Evolutionary conservation across 2,329 filamentous ascomycete genomes (phyloP).

Genomic region (Escovopsis sp.): DNA sequence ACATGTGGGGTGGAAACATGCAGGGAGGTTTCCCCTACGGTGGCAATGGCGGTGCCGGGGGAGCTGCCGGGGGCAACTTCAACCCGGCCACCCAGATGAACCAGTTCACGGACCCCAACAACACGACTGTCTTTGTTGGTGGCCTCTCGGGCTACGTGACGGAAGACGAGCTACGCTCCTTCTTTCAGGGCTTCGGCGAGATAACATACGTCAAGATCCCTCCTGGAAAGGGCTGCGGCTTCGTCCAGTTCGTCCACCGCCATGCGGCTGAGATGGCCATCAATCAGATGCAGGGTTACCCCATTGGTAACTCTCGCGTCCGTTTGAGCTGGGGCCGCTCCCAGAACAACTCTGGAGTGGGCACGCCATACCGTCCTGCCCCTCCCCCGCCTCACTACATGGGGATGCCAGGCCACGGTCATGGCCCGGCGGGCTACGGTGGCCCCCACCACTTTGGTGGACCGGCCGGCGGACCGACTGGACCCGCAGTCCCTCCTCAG

Average conservation of each 20-base stretch:
- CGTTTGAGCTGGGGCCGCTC: constrained; percentile 94
- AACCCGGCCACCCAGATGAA: constrained; percentile 60
- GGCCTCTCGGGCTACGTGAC: constrained; percentile 96
- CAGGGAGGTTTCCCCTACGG: constrained; percentile 11
- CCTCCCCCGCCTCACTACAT: constrained; percentile 49
- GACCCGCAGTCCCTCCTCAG: constrained; percentile 24
- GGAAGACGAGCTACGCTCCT: constrained; percentile 97
- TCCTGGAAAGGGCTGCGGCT: constrained; percentile 95
- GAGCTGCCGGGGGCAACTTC: constrained; percentile 28
- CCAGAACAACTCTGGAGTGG: constrained; percentile 98
- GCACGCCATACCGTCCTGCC: constrained; percentile 91
- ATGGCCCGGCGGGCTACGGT: constrained; percentile 27
- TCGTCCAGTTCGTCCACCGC: constrained; percentile 97
- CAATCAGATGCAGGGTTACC: constrained; percentile 99
- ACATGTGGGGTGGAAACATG: constrained; percentile 21
- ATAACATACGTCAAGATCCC: constrained; percentile 99
- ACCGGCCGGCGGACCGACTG: constrained; percentile 22
- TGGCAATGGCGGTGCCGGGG: constrained; percentile 9
- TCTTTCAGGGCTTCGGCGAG: constrained; percentile 99
- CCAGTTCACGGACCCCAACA: constrained; percentile 99
- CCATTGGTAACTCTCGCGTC: constrained; percentile 95
- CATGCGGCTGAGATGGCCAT: constrained; percentile 99
- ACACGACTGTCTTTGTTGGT: constrained; percentile 97
- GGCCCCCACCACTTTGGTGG: constrained; percentile 20
- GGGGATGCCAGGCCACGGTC: constrained; percentile 30